Evolutionary conservation across 2,329 filamentous ascomycete species (phyloP), one percentile per base, ranked within the genome.

Genomic region (Beauveria sp.): DNA sequence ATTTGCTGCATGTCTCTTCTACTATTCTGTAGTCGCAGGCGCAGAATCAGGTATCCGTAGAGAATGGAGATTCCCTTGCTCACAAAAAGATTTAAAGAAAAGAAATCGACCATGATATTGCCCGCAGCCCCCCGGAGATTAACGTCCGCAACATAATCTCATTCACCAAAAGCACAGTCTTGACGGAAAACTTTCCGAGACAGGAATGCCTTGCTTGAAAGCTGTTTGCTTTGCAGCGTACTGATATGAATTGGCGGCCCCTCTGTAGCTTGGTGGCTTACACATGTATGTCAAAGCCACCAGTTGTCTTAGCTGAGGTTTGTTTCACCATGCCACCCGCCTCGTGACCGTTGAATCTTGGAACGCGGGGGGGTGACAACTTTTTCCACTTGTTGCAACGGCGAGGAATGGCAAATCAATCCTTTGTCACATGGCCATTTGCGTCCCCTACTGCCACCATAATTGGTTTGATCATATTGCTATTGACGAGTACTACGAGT

Each of bases 281-380:
- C 55, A n/a, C 26, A 40, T 48, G 28, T 48, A 24, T 24, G 18
- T 12, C n/a, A 53, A 52, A 53, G 22, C 50, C n/a, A 8, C 31
- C 22, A 50, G 22, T 10, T 58, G 55, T 58, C 55, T 58, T 50
- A 24, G 54, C 42, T 58, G 55, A 58, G 14, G 45, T 28, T 18
- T 58, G 45, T 58, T 58, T 58, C 55, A 58, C 55, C 16, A 42
- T 46, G 55, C 45, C 55, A 58, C 55, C 43, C 20, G 43, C 55
- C 55, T 58, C 55, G 55, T 58, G 45, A 58, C 55, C 18, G 45
- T 42, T 28, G 7, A 26, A n/a, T 9, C 24, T 45, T 46, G 40
- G 28, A 45, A 20, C 18, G 8, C 1, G 28, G 7, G 28, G 55
- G 42, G 20, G 45, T 50, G 20, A n/a, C 45, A 42, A 22, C 16